phyloP scores from a whole-genome alignment of 192 early-diverging fungal genomes.

The Backusella australiensis region DNA sequence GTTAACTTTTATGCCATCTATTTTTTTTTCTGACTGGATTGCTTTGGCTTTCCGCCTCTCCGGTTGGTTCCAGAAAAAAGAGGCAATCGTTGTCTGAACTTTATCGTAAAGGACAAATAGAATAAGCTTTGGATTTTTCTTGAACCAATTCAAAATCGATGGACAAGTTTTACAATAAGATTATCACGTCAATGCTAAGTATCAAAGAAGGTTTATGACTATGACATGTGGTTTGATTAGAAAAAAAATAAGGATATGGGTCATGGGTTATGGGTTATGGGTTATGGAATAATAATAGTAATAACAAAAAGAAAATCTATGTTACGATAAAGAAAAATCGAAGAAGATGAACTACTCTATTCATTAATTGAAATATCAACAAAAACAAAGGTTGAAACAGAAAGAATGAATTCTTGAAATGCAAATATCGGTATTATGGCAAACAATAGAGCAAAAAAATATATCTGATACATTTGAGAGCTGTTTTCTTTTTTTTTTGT shows the following conservation, averaged over 20 bases:
- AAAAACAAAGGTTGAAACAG: not conserved
- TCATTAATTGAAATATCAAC: not conserved
- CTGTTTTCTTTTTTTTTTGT: not conserved
- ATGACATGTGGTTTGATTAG: not conserved
- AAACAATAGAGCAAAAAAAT: not conserved
- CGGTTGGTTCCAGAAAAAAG: slow-evolving; percentile 4
- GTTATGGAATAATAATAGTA: not conserved
- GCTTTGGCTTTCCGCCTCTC: not conserved
- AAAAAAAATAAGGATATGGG: not conserved
- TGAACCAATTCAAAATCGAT: not conserved
- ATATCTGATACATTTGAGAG: not conserved
- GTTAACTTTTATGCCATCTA: not conserved
- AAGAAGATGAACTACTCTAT: not conserved
- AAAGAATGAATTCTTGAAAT: not conserved
- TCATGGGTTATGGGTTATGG: not conserved
- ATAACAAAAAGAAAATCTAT: not conserved
- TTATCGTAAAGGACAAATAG: not conserved
- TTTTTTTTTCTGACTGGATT: not conserved
- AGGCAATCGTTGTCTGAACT: not conserved
- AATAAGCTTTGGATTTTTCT: not conserved
- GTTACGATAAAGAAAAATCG: not conserved
- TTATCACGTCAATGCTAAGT: not conserved
- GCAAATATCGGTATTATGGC: not conserved
- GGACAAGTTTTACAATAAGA: not conserved
- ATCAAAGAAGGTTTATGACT: not conserved